A percentile compares a stretch with the other conserved stretches of the same genome.
phyloP scores from a whole-genome alignment of 805 yeast species.

The Candida pseudofarinosa region DNA sequence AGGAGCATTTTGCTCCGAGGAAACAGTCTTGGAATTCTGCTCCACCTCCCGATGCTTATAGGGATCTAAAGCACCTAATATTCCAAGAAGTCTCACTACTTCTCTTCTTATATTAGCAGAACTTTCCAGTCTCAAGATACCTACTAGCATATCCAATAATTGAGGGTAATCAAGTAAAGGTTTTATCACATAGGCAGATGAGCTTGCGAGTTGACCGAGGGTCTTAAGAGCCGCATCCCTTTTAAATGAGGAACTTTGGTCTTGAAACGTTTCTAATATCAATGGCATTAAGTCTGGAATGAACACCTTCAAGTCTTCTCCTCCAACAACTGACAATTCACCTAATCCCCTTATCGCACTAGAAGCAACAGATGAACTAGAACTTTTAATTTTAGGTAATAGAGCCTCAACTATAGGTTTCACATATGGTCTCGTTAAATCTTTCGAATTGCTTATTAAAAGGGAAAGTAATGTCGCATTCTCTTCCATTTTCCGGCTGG shows the following conservation, averaged over 20 bases:
- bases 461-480: conserved; percentile 72
- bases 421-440: conserved; percentile 84
- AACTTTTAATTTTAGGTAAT: conserved; percentile 68
- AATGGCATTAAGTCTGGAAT: conserved; percentile 80
- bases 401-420: conserved; percentile 86
- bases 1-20: conserved; percentile 79
- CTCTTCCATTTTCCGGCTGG: conserved; percentile 76
- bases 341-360: conserved; percentile 86
- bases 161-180: conserved; percentile 92
- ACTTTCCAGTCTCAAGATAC: conserved; percentile 76
- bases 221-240: conserved; percentile 87
- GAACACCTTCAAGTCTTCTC: conserved; percentile 73
- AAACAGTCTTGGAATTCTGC: conserved; percentile 50
- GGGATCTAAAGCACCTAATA: conserved; percentile 95
- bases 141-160: conserved; percentile 73
- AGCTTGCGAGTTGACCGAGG: conserved; percentile 81
- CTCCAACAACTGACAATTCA: conserved; percentile 82
- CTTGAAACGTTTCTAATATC: conserved; percentile 82
- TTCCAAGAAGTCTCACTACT: conserved; percentile 85
- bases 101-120: conserved; percentile 76
- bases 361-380: conserved; percentile 78
- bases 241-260: conserved; percentile 83
- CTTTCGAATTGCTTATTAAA: conserved; percentile 72
- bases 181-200: conserved; percentile 92
- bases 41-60: conserved; percentile 92